These are phyloP conservation scores for Raphidocelis subcapitata DNA, from an alignment of 139 green algal species.

Conservation along the genomic window DNA sequence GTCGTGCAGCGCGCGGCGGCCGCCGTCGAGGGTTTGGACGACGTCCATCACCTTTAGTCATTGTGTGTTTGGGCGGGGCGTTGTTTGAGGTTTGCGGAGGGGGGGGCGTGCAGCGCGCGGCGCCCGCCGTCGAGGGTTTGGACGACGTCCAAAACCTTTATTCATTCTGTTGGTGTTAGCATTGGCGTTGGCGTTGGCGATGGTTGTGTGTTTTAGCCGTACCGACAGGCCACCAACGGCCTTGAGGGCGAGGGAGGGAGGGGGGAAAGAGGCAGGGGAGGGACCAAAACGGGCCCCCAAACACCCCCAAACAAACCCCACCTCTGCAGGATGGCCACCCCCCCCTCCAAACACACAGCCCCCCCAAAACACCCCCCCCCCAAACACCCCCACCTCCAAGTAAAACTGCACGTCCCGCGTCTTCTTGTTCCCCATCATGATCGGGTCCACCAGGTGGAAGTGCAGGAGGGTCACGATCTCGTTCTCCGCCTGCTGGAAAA, in stretches of 20 bases:
- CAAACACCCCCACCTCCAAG: slow-evolving; percentile 54
- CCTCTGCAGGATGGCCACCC: too few relatives aligned
- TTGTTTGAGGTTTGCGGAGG: too few relatives aligned
- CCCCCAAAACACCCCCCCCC: slow-evolving; percentile 80
- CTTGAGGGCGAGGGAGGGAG: too few relatives aligned
- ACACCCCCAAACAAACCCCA: too few relatives aligned
- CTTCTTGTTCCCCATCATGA: slow-evolving; percentile 99
- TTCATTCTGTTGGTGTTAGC: too few relatives aligned
- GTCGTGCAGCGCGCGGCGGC: slow-evolving; percentile 85
- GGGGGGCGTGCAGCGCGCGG: slow-evolving; percentile 31
- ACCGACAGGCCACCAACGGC: too few relatives aligned
- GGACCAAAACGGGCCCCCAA: too few relatives aligned
- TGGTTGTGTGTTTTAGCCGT: too few relatives aligned
- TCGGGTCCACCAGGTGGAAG: slow-evolving; percentile 97
- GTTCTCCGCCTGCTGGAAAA: slow-evolving; percentile 94
- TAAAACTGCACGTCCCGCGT: slow-evolving; percentile 98
- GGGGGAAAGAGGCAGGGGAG: too few relatives aligned
- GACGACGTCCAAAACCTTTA: slow-evolving; percentile 87
- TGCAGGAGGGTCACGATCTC: slow-evolving; percentile 98
- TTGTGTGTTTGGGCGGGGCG: too few relatives aligned
- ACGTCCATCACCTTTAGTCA: slow-evolving; percentile 81
- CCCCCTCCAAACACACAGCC: slow-evolving; percentile 1
- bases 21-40: slow-evolving; percentile 90
- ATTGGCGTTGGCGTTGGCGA: too few relatives aligned
- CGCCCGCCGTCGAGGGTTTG: slow-evolving; percentile 90